Evolutionary conservation across 768 basidiomycete species (phyloP).

Genomic region (Pleurotus salmoneostramineus): DNA sequence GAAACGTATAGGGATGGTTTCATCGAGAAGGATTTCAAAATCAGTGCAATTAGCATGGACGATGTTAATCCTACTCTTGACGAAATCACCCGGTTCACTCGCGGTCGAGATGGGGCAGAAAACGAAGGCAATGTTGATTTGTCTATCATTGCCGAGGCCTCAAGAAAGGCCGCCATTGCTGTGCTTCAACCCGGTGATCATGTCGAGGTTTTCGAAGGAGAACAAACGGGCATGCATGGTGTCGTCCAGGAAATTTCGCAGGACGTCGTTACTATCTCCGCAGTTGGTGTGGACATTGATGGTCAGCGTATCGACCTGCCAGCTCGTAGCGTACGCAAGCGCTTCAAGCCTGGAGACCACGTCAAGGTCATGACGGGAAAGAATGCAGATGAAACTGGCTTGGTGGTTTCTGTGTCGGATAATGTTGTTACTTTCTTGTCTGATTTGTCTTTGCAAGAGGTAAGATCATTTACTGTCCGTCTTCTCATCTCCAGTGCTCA

Average conservation of each 20-base stretch:
- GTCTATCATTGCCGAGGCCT: slow-evolving; percentile 88
- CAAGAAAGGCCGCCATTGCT: slow-evolving; percentile 85
- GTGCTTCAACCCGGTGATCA: slow-evolving; percentile 98
- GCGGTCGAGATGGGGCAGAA: slow-evolving; percentile 61
- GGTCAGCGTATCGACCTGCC: slow-evolving; percentile 85
- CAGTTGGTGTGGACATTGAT: slow-evolving; percentile 77
- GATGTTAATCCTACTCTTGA: slow-evolving; percentile 94
- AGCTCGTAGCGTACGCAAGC: slow-evolving; percentile 86
- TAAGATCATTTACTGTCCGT: slow-evolving; percentile 21
- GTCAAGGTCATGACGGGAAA: slow-evolving; percentile 97
- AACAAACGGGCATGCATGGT: slow-evolving; percentile 91
- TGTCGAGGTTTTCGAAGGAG: slow-evolving; percentile 96
- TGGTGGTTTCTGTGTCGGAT: slow-evolving; percentile 88
- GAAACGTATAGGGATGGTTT: slow-evolving; percentile 96
- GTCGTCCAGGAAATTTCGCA: slow-evolving; percentile 85
- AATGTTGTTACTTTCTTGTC: slow-evolving; percentile 94
- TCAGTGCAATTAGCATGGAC: slow-evolving; percentile 74
- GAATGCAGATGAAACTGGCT: slow-evolving; percentile 92
- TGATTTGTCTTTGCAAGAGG: slow-evolving; percentile 98
- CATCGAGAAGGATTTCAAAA: slow-evolving; percentile 92
- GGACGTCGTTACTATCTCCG: slow-evolving; percentile 83
- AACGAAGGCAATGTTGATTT: slow-evolving; percentile 78
- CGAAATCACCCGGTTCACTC: slow-evolving; percentile 89
- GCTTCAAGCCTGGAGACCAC: slow-evolving; percentile 96
- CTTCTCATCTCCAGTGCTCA: not conserved